These are phyloP conservation scores for Annona squamosa DNA, from an alignment of 164 flowering plant genomes.

Conservation along the genomic window DNA sequence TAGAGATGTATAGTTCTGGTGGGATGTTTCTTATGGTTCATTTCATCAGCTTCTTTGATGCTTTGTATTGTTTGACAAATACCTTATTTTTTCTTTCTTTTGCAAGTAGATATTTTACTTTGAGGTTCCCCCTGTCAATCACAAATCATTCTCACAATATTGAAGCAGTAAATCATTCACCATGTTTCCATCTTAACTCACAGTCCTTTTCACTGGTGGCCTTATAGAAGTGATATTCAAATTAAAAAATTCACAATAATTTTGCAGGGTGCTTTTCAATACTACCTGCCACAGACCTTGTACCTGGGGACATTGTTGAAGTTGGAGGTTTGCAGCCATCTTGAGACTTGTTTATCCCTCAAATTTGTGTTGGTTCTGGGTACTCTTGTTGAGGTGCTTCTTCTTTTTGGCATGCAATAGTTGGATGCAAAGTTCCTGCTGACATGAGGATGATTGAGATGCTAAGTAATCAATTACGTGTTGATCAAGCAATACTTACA, in stretches of 20 bases:
- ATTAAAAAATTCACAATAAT: neutral
- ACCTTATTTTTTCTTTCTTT: no score
- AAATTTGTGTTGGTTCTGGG: neutral
- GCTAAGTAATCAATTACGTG: slow-evolving; percentile 75
- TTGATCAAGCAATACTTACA: slow-evolving; percentile 98
- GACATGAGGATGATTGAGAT: slow-evolving; percentile 97
- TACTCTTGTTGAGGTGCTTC: slow-evolving; percentile 4
- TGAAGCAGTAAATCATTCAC: no score
- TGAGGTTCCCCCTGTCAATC: no score
- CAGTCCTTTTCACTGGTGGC: neutral
- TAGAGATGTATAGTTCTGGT: no score
- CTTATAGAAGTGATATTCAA: neutral
- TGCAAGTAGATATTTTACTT: no score
- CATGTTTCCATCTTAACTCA: neutral
- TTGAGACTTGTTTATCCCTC: slow-evolving; percentile 5
- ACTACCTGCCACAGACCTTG: slow-evolving; percentile 90
- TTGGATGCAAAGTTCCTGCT: slow-evolving; percentile 98
- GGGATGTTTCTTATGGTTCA: no score
- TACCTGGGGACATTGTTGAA: slow-evolving; percentile 97
- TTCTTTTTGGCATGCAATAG: slow-evolving; percentile 29
- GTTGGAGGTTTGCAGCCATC: slow-evolving; percentile 51
- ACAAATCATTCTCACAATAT: no score
- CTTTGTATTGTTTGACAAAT: no score
- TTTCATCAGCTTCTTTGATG: no score
- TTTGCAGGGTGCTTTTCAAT: slow-evolving; percentile 92